Evolutionary conservation across 2,329 filamentous ascomycete genomes (phyloP).

Genomic region (Bipolaris victoriae): DNA sequence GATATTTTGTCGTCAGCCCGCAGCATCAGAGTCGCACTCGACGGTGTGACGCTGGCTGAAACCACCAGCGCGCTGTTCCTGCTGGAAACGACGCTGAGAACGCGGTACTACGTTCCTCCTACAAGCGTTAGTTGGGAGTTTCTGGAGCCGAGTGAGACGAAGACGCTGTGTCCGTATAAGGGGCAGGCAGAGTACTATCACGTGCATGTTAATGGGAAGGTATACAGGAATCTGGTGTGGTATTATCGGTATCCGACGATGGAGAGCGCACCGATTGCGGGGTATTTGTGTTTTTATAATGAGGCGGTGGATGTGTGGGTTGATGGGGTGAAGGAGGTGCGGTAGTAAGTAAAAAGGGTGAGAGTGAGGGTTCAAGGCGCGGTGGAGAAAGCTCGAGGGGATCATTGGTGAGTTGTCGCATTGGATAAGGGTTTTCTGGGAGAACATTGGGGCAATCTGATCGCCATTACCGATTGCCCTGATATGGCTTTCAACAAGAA

Average conservation of each 20-base stretch:
- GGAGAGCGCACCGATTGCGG: conserved; percentile 63
- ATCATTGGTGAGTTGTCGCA: background rate
- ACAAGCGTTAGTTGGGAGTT: conserved; percentile 56
- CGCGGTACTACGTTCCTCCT: conserved; percentile 65
- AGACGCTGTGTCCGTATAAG: conserved; percentile 71
- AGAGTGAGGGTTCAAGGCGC: no score
- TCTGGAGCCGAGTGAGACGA: conserved; percentile 58
- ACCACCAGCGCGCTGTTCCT: conserved; percentile 59
- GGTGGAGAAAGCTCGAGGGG: no score
- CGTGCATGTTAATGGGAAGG: conserved; percentile 55
- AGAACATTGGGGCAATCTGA: no score
- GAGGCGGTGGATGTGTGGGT: conserved; percentile 70
- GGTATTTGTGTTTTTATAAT: conserved; percentile 69
- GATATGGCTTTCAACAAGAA: no score
- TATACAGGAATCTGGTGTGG: conserved; percentile 64
- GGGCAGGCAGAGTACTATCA: conserved; percentile 69
- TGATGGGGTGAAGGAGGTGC: conserved; percentile 56
- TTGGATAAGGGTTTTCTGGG: no score
- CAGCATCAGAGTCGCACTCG: conserved; percentile 57
- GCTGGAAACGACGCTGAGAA: conserved; percentile 65
- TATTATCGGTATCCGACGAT: conserved; percentile 64
- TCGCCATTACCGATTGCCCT: no score
- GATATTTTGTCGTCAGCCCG: conserved; percentile 65
- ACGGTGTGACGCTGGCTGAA: conserved; percentile 55
- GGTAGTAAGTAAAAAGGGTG: background rate